These are phyloP conservation scores for Filobasidium floriforme DNA, from an alignment of 768 basidiomycete genomes.

Conservation along the genomic window DNA sequence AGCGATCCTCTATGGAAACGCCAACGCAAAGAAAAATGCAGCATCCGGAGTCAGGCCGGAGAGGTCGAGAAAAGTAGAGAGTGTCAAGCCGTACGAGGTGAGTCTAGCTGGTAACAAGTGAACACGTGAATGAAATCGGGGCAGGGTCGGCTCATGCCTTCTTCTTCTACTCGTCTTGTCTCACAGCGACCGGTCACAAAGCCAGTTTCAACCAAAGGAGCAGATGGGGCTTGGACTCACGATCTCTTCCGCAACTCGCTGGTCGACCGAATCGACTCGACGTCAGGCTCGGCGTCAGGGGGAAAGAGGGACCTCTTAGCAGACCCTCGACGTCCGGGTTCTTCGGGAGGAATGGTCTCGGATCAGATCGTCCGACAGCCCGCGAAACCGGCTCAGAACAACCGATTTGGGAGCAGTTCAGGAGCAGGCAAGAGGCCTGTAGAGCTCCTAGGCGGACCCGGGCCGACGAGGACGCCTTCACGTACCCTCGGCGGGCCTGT, in stretches of 20 bases:
- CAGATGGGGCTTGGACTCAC: constrained; percentile 16
- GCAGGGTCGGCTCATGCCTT: neutral
- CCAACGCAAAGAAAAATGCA: neutral
- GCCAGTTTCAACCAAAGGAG: neutral
- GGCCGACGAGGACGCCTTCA: neutral
- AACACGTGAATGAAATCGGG: neutral
- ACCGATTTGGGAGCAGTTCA: too few relatives aligned
- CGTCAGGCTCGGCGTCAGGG: neutral
- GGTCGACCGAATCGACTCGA: neutral
- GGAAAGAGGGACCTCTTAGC: neutral
- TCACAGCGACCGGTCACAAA: constrained; percentile 5
- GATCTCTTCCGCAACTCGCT: constrained; percentile 8
- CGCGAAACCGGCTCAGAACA: constrained; percentile 2
- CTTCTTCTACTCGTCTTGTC: neutral
- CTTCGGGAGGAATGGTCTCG: constrained; percentile 12
- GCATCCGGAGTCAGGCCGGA: neutral
- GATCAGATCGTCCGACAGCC: constrained; percentile 8
- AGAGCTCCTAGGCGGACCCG: neutral
- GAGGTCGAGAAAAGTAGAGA: neutral
- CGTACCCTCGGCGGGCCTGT: neutral
- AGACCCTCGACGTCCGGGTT: neutral
- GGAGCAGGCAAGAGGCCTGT: neutral
- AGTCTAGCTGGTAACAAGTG: neutral
- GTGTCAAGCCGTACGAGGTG: constrained; percentile 4
- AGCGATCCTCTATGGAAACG: constrained; percentile 5